phyloP scores from a whole-genome alignment of 2,329 filamentous ascomycete genomes.

The Diaporthe sp. region DNA sequence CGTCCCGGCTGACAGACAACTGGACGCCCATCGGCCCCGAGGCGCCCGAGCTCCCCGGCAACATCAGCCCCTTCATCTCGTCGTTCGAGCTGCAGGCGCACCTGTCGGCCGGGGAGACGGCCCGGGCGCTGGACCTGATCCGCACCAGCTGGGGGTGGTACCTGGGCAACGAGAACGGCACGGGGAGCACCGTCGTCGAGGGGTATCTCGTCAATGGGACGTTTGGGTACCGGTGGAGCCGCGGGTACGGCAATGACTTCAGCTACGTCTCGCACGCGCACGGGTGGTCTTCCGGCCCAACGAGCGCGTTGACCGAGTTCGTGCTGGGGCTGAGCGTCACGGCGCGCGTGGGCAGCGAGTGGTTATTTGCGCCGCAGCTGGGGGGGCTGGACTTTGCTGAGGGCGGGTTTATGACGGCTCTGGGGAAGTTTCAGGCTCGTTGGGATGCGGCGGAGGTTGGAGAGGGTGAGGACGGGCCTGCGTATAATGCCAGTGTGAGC shows the following conservation, averaged over 20 bases:
- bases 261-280: constrained; percentile 63
- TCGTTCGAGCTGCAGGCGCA: constrained; percentile 72
- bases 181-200: constrained; percentile 69
- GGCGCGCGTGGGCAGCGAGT: constrained; percentile 50
- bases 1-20: constrained; percentile 59
- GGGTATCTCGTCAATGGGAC: constrained; percentile 68
- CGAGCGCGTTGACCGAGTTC: constrained; percentile 57
- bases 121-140: constrained; percentile 67
- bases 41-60: constrained; percentile 67
- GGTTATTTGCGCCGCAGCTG: constrained; percentile 54
- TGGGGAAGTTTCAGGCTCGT: constrained; percentile 53
- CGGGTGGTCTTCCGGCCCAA: constrained; percentile 63
- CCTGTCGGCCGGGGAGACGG: constrained; percentile 58
- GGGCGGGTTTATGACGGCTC: constrained; percentile 54
- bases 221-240: constrained; percentile 67
- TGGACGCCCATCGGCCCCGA: constrained; percentile 69
- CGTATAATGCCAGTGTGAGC: constrained; percentile 43
- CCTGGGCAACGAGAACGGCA: constrained; percentile 67
- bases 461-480: constrained; percentile 31
- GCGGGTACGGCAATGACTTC: constrained; percentile 64
- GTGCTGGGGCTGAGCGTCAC: constrained; percentile 58
- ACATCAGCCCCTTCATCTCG: constrained; percentile 70
- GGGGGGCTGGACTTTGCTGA: constrained; percentile 54
- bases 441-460: constrained; percentile 42
- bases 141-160: constrained; percentile 72